Evolutionary conservation across 345 rosid genomes (phyloP), one percentile per base, ranked within the genome.

Genomic region (Eucalyptus tenuipes): DNA sequence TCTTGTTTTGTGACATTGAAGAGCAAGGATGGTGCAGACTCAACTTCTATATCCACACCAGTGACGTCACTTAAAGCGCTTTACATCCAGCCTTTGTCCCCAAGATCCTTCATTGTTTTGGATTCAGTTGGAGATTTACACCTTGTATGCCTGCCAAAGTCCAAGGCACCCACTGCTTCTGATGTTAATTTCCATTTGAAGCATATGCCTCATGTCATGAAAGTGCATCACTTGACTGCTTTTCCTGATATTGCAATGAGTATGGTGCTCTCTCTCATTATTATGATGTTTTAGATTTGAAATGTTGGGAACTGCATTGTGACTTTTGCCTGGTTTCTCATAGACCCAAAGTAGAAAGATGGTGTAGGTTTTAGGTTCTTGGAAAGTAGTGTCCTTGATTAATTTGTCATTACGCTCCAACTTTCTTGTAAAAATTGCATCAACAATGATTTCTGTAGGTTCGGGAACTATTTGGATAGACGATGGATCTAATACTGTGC

Each of bases 141-240:
- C 89, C 85, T 95, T 57, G 89, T 89, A 86, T 81, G 86, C 86
- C 81, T 96, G 92, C 90, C 88, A 80, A 91, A 95, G 90, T 90
- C 93, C 88, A 90, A 87, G 59, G 64, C 91, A 59, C 49, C 68
- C 86, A 71, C 87, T 84, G 95, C 94, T 88, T 88, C 94, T 82
- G 93, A 89, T 84, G 85, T 94, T 88, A 87, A 89, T 82, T 90
- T 91, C 91, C 89, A 91, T 71, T 90, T 95, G 91, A 93, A 91
- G 91, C 94, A 86, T 82, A 90, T 95, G 90, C 95, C 96, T 89
- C 93, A 88, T 87, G 87, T 91, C 84, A 93, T 92, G 94, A 95
- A 94, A 90, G 97, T 95, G 91, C 98, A 94, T 59, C 95, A 93
- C 89, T 88, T 95, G 92, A 95, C 96, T 87, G 88, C 94, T 91